phyloP scores from a whole-genome alignment of 2,329 filamentous ascomycete species.

The Fusarium subtropicale region DNA sequence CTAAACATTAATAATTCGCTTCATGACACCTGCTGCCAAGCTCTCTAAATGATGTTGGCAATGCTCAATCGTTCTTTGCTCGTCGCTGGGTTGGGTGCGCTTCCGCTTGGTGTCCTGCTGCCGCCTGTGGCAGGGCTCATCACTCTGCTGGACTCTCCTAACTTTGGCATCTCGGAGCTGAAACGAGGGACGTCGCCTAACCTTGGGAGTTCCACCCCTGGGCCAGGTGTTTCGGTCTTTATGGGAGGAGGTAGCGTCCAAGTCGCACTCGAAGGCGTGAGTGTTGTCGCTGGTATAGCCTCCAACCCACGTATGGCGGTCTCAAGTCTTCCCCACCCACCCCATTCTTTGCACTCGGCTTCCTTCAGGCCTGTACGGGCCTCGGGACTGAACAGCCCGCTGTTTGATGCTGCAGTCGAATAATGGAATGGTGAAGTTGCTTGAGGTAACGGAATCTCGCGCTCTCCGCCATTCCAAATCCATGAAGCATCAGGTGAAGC shows the following conservation, averaged over 20 bases:
- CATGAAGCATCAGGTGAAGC: conserved; percentile 81
- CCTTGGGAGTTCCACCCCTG: conserved; percentile 47
- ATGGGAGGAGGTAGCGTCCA: conserved; percentile 53
- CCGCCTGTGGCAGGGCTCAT: conserved; percentile 47
- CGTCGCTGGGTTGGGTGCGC: conserved; percentile 25
- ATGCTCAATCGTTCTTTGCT: conserved; percentile 55
- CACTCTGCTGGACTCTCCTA: conserved; percentile 43
- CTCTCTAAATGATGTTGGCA: conserved; percentile 58
- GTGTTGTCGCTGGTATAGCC: conserved; percentile 41
- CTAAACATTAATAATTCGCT: conserved; percentile 43
- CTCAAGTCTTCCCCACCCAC: conserved; percentile 83
- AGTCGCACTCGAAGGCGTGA: conserved; percentile 50
- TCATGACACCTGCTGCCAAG: conserved; percentile 6
- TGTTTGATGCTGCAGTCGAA: conserved; percentile 48
- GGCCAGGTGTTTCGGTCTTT: conserved; percentile 51
- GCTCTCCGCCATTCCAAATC: conserved; percentile 79
- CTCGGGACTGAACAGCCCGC: conserved; percentile 59
- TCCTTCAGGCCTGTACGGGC: conserved; percentile 64
- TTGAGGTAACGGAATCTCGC: conserved; percentile 52
- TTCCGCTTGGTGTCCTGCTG: conserved; percentile 40
- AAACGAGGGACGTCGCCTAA: conserved; percentile 50
- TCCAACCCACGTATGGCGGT: conserved; percentile 53
- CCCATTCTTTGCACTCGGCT: conserved; percentile 75
- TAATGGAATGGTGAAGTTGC: conserved; percentile 32
- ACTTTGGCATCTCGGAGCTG: conserved; percentile 44